These are phyloP conservation scores for Aspergillus olivimuriae DNA, from an alignment of 495 filamentous ascomycete genomes.

Conservation along the genomic window DNA sequence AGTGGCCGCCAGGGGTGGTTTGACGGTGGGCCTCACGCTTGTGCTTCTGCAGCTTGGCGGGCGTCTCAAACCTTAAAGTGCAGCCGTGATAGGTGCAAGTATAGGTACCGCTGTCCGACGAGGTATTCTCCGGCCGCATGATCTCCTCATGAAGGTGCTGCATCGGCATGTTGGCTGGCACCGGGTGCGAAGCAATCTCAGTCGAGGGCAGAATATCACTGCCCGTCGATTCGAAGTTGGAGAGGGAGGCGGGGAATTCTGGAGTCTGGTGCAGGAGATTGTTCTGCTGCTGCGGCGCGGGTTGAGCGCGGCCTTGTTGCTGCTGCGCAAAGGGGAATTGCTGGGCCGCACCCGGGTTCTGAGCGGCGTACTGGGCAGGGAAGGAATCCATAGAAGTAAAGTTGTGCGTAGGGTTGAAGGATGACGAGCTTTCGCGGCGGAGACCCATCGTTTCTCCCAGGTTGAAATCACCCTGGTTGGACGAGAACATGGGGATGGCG, in stretches of 20 bases:
- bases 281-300: constrained; percentile 29
- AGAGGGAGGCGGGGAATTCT: constrained; percentile 56
- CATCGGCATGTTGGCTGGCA: constrained; percentile 21
- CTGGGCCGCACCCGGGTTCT: constrained; percentile 12
- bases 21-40: constrained; percentile 90
- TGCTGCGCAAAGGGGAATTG: constrained; percentile 41
- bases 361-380: constrained; percentile 32
- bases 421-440: constrained; percentile 41
- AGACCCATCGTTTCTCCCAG: constrained; percentile 33
- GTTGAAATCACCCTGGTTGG: constrained; percentile 36
- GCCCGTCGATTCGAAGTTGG: constrained; percentile 58
- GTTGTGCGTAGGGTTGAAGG: constrained; percentile 36
- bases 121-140: constrained; percentile 53
- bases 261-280: constrained; percentile 42
- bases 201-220: constrained; percentile 39
- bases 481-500: constrained; percentile 64
- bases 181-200: constrained; percentile 22
- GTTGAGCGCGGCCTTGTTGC: constrained; percentile 43
- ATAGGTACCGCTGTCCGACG: constrained; percentile 81
- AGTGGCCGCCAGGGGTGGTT: constrained; percentile 38
- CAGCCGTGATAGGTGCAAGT: constrained; percentile 94
- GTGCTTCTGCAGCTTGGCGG: constrained; percentile 84
- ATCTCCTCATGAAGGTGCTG: constrained; percentile 26
- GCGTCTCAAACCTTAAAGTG: constrained; percentile 78
- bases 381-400: constrained; percentile 36